phyloP scores from a whole-genome alignment of 129 eudicot genomes.

The Centella asiatica region DNA sequence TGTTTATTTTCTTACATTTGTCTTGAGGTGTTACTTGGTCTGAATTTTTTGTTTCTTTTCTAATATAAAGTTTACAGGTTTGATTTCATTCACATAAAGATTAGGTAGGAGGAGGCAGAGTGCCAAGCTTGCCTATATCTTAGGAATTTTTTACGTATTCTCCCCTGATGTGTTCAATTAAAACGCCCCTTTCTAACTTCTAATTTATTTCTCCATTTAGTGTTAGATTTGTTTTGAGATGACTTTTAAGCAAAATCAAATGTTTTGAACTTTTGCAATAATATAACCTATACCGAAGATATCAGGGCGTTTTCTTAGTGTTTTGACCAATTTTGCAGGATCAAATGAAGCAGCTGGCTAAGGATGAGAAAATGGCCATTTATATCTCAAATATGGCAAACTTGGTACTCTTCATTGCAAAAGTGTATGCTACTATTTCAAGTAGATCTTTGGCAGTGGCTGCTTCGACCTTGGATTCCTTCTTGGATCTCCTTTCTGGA shows the following conservation, averaged over 20 bases:
- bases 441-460: slow-evolving; percentile 1
- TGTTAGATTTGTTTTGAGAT: too few relatives aligned
- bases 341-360: not conserved
- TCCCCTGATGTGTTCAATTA: too few relatives aligned
- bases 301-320: not conserved
- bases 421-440: not conserved
- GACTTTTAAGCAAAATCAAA: too few relatives aligned
- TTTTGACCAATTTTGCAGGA: not conserved
- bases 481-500: slow-evolving; percentile 77
- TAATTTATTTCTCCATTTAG: too few relatives aligned
- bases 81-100: too few relatives aligned
- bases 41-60: not conserved
- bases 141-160: too few relatives aligned
- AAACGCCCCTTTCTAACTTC: too few relatives aligned
- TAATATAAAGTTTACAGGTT: not conserved
- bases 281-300: not conserved
- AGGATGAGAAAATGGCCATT: not conserved
- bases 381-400: not conserved
- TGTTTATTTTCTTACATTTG: not conserved
- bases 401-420: slow-evolving; percentile 42
- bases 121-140: too few relatives aligned
- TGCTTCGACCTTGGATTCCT: slow-evolving; percentile 53
- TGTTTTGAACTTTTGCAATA: not conserved
- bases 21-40: not conserved
- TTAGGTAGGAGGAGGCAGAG: too few relatives aligned